Base-by-base conservation (phyloP, 2,329 filamentous ascomycete genomes). In the Truncatella angustata region DNA sequence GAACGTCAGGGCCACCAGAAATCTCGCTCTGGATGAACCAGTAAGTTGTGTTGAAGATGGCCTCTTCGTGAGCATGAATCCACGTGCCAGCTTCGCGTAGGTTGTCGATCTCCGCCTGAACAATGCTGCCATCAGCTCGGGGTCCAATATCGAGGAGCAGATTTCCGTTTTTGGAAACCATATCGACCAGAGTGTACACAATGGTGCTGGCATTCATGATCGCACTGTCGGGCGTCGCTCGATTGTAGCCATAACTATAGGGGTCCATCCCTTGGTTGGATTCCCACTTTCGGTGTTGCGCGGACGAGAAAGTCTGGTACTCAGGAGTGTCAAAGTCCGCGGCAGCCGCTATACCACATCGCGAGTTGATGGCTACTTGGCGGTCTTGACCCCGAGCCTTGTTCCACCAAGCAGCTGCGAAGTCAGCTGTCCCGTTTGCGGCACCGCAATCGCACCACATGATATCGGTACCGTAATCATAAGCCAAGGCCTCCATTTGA, bases 311-410 rank as follows among this genome's bases (percentile, higher is more conserved):
- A 9, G 69, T 70, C 12, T 71, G 68, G 58, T 82, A 83, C 61
- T 83, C 80, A 1, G 80, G 79, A 1, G 79, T 82, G 58, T 82
- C 78, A 54, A 81, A 82, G 64, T 82, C 79, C 12, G 66, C 64
- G 1, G 65, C 63, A 39, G 71, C 73, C 0, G 73, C 68, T 1
- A 79, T 67, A 20, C 80, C 80, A 59, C 80, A 83, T 6, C 80
- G 74, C 34, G 72, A 71, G 65, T 83, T 81, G 63, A 81, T 77
- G 5, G 73, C 65, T 3, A 81, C 78, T 59, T 80, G 73, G 2
- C 73, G 70, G 39, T 72, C 70, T 24, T 74, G 55, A 0, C 54
- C 50, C 6, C 61, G 59, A 11, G 69, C 69, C 54, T 58, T 57
- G 60, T 74, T 75, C 64, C 67, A 73, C 72, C 70, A 75, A 7